Conservation (phyloP, 805 yeast species). For the Cyberlindnera samutprakarnensis region DNA sequence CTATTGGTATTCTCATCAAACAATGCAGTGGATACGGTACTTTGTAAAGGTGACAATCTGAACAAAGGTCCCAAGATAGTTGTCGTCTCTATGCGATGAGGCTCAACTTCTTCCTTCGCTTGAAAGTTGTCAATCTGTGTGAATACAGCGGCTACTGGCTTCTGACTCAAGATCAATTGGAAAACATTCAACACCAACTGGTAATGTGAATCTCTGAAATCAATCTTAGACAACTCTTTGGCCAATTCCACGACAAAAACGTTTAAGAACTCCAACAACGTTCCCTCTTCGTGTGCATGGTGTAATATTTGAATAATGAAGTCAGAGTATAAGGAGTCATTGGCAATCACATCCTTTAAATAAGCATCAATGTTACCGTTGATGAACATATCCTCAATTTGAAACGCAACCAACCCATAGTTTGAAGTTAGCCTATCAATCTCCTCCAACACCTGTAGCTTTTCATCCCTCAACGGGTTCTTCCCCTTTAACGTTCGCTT, state of each 20-base stretch:
- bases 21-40: constrained; percentile 42
- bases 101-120: constrained; percentile 36
- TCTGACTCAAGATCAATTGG: constrained; percentile 51
- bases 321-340: constrained; percentile 28
- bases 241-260: constrained; percentile 37
- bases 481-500: constrained; percentile 38
- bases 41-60: constrained; percentile 64
- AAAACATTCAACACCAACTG: constrained; percentile 45
- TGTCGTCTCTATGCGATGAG: constrained; percentile 47
- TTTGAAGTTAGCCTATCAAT: constrained; percentile 43
- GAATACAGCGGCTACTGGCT: constrained; percentile 53
- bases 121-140: constrained; percentile 49
- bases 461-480: constrained; percentile 30
- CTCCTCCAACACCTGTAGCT: constrained; percentile 37
- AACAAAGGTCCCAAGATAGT: constrained; percentile 76
- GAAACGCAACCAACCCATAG: constrained; percentile 63
- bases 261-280: constrained; percentile 51
- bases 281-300: constrained; percentile 60
- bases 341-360: constrained; percentile 23
- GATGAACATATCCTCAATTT: constrained; percentile 47
- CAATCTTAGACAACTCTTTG: constrained; percentile 25
- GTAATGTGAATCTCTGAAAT: constrained; percentile 45
- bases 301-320: constrained; percentile 50
- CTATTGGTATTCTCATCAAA: constrained; percentile 24
- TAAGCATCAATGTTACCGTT: constrained; percentile 22